These are phyloP conservation scores for Psilocybe sp. DNA, from an alignment of 768 basidiomycete species.

Conservation along the genomic window DNA sequence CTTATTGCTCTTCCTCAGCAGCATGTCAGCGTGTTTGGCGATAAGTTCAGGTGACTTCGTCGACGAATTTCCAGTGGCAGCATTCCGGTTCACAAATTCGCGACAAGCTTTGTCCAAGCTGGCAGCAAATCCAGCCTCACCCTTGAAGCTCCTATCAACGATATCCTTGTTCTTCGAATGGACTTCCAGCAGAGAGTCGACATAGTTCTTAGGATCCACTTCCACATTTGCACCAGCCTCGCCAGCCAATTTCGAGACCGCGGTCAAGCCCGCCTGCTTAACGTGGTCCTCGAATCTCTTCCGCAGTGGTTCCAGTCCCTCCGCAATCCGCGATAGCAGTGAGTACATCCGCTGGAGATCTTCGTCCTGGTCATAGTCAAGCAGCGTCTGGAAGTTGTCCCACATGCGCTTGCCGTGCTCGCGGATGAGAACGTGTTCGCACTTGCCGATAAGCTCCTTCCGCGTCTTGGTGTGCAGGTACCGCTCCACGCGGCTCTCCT, in stretches of 20 bases:
- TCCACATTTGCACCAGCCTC: conserved; percentile 60
- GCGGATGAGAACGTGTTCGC: conserved; percentile 91
- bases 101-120: conserved; percentile 95
- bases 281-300: conserved; percentile 96
- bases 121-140: conserved; percentile 94
- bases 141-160: conserved; percentile 88
- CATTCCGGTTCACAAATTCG: conserved; percentile 95
- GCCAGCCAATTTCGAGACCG: conserved; percentile 76
- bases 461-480: conserved; percentile 92
- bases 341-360: conserved; percentile 98
- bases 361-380: conserved; percentile 95
- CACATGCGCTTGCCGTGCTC: conserved; percentile 89
- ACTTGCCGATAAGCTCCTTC: conserved; percentile 80
- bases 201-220: conserved; percentile 93
- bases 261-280: conserved; percentile 83
- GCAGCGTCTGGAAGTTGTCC: conserved; percentile 91
- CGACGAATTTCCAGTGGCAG: conserved; percentile 83
- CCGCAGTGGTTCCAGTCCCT: conserved; percentile 90
- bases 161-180: conserved; percentile 94
- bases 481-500: conserved; percentile 93
- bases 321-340: conserved; percentile 86
- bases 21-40: conserved; percentile 90
- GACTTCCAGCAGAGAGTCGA: conserved; percentile 90
- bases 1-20: conserved; percentile 96
- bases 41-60: conserved; percentile 94